These are phyloP conservation scores for Fraxinus latifolia DNA, from an alignment of 305 asterid species.

Conservation along the genomic window DNA sequence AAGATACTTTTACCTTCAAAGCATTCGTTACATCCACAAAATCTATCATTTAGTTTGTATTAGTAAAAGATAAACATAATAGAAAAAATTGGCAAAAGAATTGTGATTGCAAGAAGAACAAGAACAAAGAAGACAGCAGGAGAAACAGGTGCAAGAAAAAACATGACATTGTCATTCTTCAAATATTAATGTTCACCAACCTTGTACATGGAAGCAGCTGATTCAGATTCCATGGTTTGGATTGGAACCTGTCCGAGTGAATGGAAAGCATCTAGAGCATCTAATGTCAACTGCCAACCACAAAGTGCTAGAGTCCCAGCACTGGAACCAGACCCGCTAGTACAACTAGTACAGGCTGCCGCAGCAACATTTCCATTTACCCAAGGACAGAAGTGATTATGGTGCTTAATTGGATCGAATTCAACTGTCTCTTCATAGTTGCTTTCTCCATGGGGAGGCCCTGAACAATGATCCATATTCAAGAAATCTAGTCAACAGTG, in stretches of 20 bases:
- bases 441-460: slow-evolving; percentile 90
- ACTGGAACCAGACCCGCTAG: slow-evolving; percentile 72
- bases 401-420: slow-evolving; percentile 92
- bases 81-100: not conserved
- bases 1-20: not conserved
- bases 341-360: slow-evolving; percentile 73
- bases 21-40: slow-evolving; percentile 2
- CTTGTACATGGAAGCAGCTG: slow-evolving; percentile 96
- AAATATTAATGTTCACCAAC: slow-evolving; percentile 33
- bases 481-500: slow-evolving; percentile 18
- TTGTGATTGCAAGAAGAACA: not conserved
- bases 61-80: not conserved
- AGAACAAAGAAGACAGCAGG: not conserved
- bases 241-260: slow-evolving; percentile 76
- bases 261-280: slow-evolving; percentile 90
- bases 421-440: slow-evolving; percentile 81
- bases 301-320: slow-evolving; percentile 72
- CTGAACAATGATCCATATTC: slow-evolving; percentile 38
- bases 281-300: slow-evolving; percentile 98
- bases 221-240: slow-evolving; percentile 93
- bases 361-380: slow-evolving; percentile 99
- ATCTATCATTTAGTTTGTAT: not conserved
- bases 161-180: not conserved
- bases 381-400: slow-evolving; percentile 95
- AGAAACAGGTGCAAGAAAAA: slow-evolving; percentile 7